A percentile compares a stretch with the other conserved stretches of the same genome.
phyloP scores from a whole-genome alignment of 768 basidiomycete genomes.

The Lentinula raphanica region DNA sequence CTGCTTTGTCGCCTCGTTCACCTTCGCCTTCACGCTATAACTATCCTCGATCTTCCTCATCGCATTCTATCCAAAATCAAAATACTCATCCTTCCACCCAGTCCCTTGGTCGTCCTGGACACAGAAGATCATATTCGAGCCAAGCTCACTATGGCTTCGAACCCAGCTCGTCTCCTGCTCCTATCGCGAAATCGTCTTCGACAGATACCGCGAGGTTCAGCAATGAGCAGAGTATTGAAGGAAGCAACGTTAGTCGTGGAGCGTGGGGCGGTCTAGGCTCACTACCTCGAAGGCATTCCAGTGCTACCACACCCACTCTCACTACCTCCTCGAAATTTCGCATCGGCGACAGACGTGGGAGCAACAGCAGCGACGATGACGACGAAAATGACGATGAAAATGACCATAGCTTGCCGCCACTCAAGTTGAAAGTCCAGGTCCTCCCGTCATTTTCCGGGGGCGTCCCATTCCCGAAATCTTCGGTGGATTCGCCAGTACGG shows the following conservation, averaged over 20 bases:
- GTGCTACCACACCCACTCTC: neutral
- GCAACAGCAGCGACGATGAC: slow-evolving; percentile 18
- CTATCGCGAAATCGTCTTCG: neutral
- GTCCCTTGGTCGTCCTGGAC: slow-evolving; percentile 1
- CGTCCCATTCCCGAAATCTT: slow-evolving; percentile 14
- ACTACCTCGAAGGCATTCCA: slow-evolving; percentile 3
- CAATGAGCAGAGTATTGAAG: neutral
- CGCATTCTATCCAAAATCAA: neutral
- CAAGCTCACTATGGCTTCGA: neutral
- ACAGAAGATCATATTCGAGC: slow-evolving; percentile 3
- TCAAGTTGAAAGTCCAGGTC: slow-evolving; percentile 16
- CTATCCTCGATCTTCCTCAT: neutral
- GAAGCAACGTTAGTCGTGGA: neutral
- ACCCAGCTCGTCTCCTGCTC: neutral
- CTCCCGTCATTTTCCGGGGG: slow-evolving; percentile 8
- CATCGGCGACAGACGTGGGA: neutral
- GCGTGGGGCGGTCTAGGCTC: slow-evolving; percentile 3
- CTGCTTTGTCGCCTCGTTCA: neutral
- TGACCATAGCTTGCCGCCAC: slow-evolving; percentile 10
- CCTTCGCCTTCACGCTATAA: neutral
- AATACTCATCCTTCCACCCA: neutral
- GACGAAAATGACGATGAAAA: slow-evolving; percentile 12
- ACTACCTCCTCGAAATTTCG: neutral
- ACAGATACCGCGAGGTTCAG: neutral
- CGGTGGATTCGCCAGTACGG: neutral